These are phyloP conservation scores for Cyberlindnera mycetangii DNA, from an alignment of 805 yeast genomes.

Conservation along the genomic window DNA sequence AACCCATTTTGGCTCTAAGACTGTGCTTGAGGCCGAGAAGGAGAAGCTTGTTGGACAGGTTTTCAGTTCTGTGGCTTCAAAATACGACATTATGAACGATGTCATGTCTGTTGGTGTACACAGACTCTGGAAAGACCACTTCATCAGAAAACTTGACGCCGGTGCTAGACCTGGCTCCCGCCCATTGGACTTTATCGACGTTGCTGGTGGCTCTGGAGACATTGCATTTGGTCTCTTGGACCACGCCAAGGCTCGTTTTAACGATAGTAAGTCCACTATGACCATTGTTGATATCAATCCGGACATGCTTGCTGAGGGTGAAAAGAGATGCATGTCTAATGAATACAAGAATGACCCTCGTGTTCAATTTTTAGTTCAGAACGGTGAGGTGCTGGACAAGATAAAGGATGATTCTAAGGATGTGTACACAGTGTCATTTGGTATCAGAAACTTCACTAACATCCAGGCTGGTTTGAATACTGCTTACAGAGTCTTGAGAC, in stretches of 20 bases:
- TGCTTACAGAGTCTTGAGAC: conserved; percentile 94
- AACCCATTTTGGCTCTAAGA: conserved; percentile 93
- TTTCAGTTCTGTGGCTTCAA: conserved; percentile 91
- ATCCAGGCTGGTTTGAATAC: conserved; percentile 90
- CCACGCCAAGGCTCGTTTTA: conserved; percentile 77
- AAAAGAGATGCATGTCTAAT: conserved; percentile 61
- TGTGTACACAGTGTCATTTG: conserved; percentile 94
- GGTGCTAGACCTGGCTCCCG: conserved; percentile 87
- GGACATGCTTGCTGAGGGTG: conserved; percentile 94
- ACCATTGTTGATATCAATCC: conserved; percentile 93
- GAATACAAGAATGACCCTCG: conserved; percentile 53
- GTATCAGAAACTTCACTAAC: conserved; percentile 94
- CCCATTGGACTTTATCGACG: conserved; percentile 87
- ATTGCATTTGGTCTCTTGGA: conserved; percentile 93
- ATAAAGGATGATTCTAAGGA: conserved; percentile 88
- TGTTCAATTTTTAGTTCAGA: conserved; percentile 80
- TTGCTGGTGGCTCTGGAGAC: conserved; percentile 99
- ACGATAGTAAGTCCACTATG: conserved; percentile 77
- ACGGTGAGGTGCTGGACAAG: conserved; percentile 84
- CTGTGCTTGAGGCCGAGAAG: conserved; percentile 76
- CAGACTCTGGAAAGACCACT: conserved; percentile 90
- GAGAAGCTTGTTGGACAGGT: conserved; percentile 83
- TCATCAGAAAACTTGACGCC: conserved; percentile 84
- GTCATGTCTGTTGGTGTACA: conserved; percentile 96
- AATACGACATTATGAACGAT: conserved; percentile 95